These are phyloP conservation scores for Fagopyrum esculentum DNA, from an alignment of 148 eudicot genomes.

Conservation along the genomic window DNA sequence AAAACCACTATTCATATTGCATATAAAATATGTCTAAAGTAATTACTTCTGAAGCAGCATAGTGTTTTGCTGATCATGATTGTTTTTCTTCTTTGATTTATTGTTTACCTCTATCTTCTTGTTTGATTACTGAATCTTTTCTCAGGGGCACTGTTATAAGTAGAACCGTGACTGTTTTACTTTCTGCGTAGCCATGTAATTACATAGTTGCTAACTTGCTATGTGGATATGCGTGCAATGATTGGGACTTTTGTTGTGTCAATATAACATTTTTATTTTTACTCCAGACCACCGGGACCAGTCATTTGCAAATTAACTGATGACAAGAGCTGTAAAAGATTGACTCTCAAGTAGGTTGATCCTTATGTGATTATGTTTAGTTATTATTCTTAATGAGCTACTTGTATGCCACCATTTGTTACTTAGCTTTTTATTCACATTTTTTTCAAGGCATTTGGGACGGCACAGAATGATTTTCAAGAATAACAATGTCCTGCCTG, in stretches of 20 bases:
- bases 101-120: not conserved
- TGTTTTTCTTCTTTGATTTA: not conserved
- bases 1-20: not conserved
- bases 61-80: not conserved
- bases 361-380: not conserved
- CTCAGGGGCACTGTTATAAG: not conserved
- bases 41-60: not conserved
- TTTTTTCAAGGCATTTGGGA: conserved; percentile 5
- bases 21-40: not conserved
- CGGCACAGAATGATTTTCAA: not conserved
- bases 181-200: not conserved
- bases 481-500: conserved; percentile 5
- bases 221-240: not conserved
- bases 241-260: not conserved
- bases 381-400: not conserved
- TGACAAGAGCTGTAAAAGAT: conserved; percentile 43
- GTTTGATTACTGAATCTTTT: not conserved
- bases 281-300: conserved; percentile 32
- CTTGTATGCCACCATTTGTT: not conserved
- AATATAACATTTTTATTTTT: not conserved
- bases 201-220: not conserved
- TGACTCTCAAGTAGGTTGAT: conserved; percentile 58
- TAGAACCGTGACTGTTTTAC: not conserved
- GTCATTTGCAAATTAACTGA: conserved; percentile 18
- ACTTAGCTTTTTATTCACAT: not conserved